Evolutionary conservation across 2,329 filamentous ascomycete genomes (phyloP).

Genomic region (Aspergillus sp.): DNA sequence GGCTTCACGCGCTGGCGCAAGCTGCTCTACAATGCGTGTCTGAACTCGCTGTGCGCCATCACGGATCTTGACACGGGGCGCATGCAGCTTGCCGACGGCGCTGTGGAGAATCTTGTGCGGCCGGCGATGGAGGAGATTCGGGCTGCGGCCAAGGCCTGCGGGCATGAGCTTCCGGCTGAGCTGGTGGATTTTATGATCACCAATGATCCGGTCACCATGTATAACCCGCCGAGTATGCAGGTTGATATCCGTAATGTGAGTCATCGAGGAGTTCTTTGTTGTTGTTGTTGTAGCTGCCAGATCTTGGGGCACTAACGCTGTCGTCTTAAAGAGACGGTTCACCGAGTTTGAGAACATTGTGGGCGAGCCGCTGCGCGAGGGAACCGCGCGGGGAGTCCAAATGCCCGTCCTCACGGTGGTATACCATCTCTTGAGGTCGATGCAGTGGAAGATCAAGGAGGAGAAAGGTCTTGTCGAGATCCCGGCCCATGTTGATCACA

Average conservation of each 20-base stretch:
- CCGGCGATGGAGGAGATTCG: constrained; percentile 56
- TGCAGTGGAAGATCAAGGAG: constrained; percentile 29
- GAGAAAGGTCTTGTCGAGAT: constrained; percentile 14
- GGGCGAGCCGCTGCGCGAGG: constrained; percentile 57
- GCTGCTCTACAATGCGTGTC: constrained; percentile 50
- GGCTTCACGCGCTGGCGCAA: constrained; percentile 28
- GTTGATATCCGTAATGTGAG: constrained; percentile 42
- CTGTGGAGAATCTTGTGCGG: constrained; percentile 49
- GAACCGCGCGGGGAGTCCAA: constrained; percentile 46
- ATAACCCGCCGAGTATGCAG: constrained; percentile 55
- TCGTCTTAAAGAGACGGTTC: constrained; percentile 21
- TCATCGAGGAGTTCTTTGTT: neutral
- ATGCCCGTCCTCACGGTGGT: constrained; percentile 26
- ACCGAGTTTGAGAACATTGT: constrained; percentile 58
- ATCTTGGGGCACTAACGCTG: no score
- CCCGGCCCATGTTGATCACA: constrained; percentile 11
- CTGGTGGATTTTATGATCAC: constrained; percentile 13
- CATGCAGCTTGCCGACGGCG: constrained; percentile 46
- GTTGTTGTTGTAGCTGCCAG: neutral
- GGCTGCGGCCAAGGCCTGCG: constrained; percentile 25
- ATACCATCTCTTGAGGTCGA: constrained; percentile 27
- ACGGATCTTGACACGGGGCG: constrained; percentile 51
- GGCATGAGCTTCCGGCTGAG: constrained; percentile 9
- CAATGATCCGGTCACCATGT: constrained; percentile 48
- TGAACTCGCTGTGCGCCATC: constrained; percentile 53